Conservation (phyloP, 306 rosid genomes). For the Casuarina equisetifolia region DNA sequence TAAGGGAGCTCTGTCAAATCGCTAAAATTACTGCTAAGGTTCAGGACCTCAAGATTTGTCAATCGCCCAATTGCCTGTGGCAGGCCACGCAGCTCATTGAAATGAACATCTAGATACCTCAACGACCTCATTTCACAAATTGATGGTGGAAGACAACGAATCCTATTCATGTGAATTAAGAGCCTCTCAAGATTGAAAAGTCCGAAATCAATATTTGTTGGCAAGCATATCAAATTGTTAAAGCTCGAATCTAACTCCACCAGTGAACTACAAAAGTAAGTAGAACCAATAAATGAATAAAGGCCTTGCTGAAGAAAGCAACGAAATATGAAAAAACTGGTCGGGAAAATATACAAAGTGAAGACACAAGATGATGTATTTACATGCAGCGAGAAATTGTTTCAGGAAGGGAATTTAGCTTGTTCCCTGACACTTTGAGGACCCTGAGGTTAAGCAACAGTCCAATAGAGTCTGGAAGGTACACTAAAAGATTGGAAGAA, state of each 20-base stretch:
- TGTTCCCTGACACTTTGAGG: constrained; percentile 48
- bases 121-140: constrained; percentile 57
- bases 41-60: constrained; percentile 49
- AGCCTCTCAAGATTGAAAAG: constrained; percentile 48
- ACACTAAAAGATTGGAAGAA: constrained; percentile 44
- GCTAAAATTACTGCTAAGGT: constrained; percentile 51
- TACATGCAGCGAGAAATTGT: constrained; percentile 54
- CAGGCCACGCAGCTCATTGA: constrained; percentile 55
- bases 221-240: constrained; percentile 49
- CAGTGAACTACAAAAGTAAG: constrained; percentile 34
- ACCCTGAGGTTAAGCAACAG: constrained; percentile 43
- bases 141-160: constrained; percentile 48
- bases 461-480: constrained; percentile 44
- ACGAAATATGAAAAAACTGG: background rate
- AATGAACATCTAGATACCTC: constrained; percentile 52
- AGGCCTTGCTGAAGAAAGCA: background rate
- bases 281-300: background rate
- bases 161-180: constrained; percentile 42
- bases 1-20: constrained; percentile 52
- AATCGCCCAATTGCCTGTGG: constrained; percentile 48
- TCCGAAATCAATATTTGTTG: constrained; percentile 47
- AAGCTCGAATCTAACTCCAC: constrained; percentile 53
- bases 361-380: constrained; percentile 1
- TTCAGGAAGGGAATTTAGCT: constrained; percentile 45
- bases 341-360: background rate